Evolutionary conservation across 2,329 filamentous ascomycete genomes (phyloP).

Genomic region (Ophiostoma montium): DNA sequence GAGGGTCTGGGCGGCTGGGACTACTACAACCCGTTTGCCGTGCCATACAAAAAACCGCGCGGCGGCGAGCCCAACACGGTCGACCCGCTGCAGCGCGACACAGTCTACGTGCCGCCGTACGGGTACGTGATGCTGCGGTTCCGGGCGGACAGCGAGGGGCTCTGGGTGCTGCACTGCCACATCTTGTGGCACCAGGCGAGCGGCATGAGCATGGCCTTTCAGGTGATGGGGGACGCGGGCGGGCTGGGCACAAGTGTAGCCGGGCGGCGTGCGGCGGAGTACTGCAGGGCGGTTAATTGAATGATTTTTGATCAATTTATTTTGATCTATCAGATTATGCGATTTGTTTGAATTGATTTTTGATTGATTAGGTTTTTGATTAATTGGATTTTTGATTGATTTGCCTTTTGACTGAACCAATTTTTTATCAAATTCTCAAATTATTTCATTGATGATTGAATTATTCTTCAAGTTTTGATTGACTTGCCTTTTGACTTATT

Average conservation of each 20-base stretch:
- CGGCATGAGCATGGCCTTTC: slow-evolving; percentile 17
- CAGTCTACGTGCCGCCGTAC: slow-evolving; percentile 13
- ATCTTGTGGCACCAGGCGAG: slow-evolving; percentile 16
- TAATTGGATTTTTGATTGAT: too few relatives aligned
- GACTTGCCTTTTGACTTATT: too few relatives aligned
- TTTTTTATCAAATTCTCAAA: too few relatives aligned
- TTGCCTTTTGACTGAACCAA: too few relatives aligned
- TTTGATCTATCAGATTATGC: too few relatives aligned
- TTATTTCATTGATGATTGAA: too few relatives aligned
- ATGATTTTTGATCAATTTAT: background rate
- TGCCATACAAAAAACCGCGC: slow-evolving; percentile 8
- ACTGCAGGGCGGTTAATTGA: slow-evolving; percentile 3
- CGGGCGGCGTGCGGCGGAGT: slow-evolving; percentile 5
- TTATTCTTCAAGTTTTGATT: too few relatives aligned
- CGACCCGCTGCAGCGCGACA: slow-evolving; percentile 16
- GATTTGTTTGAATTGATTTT: too few relatives aligned
- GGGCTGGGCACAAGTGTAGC: slow-evolving; percentile 8
- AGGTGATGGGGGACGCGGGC: slow-evolving; percentile 12
- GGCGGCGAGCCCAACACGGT: slow-evolving; percentile 12
- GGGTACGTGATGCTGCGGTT: slow-evolving; percentile 15
- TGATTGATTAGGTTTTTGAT: too few relatives aligned
- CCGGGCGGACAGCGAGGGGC: slow-evolving; percentile 14
- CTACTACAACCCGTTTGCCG: slow-evolving; percentile 16
- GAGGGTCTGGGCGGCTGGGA: slow-evolving; percentile 16
- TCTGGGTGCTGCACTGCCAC: slow-evolving; percentile 16